Evolutionary conservation across 257 asterid genomes (phyloP), one percentile per base, ranked within the genome.

Genomic region (Fraxinus excelsior): DNA sequence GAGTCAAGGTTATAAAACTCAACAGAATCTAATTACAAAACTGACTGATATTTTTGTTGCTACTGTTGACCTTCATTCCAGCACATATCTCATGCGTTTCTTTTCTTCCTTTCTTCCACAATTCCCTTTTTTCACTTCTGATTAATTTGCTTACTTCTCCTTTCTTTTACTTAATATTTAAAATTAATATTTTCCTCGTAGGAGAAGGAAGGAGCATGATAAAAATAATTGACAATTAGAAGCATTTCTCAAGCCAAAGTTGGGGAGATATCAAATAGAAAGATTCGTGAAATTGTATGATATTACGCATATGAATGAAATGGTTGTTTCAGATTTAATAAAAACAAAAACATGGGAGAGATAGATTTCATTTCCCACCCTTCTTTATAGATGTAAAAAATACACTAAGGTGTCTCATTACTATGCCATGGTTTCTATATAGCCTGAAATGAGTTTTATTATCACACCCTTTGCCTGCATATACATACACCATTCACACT

Each of bases 191-290:
- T 5, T 56, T n/a, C 26, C 5, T 18, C 21, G 25, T n/a, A 56
- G 25, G 26, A 56, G 11, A 56, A n/a, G 25, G 46, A 21, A 38
- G 72, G 32, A 31, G 74, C 32, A 14, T 32, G 31, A 71, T 10
- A 64, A 51, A 13, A 49, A 31, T 72, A n/a, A 51, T 31, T 49
- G 58, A 65, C 21, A 3, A 44, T 66, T 74, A 66, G 75, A 76
- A 71, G 42, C 23, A 25, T 23, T 65, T 72, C 68, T 19, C 19
- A 64, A 18, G 64, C 29, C 72, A 46, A 65, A 40, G 34, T 18
- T 34, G n/a, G 62, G 34, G 19, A 44, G 18, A 40, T 12, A 70
- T 62, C 14, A 21, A 62, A 76, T 10, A 40, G 32, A 80, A 29
- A 74, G 25, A 34, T 12, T 70, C 26, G 10, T 70, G 12, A 62